These are phyloP conservation scores for Pyrenophora seminiperda DNA, from an alignment of 2,329 filamentous ascomycete species.

Conservation along the genomic window DNA sequence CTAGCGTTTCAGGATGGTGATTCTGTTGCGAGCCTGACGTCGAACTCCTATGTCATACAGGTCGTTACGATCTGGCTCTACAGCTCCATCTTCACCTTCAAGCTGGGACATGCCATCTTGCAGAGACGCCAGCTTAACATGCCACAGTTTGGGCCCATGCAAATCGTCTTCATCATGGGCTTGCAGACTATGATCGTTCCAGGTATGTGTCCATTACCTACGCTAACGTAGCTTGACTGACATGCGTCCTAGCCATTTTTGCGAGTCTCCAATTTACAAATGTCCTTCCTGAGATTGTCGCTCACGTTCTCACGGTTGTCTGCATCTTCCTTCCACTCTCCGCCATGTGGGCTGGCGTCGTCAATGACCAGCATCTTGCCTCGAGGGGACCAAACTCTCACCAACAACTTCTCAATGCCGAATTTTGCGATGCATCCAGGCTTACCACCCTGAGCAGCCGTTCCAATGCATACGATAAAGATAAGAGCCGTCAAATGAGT, in stretches of 20 bases:
- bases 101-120: conserved; percentile 63
- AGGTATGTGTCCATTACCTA: conserved; percentile 48
- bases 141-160: conserved; percentile 66
- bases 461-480: conserved; percentile 25
- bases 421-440: conserved; percentile 24
- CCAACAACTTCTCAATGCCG: conserved; percentile 32
- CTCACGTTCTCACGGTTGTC: conserved; percentile 62
- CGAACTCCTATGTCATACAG: conserved; percentile 56
- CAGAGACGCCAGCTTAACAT: conserved; percentile 63
- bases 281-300: conserved; percentile 58
- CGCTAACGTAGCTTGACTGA: conserved; percentile 19
- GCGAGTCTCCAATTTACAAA: conserved; percentile 62
- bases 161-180: conserved; percentile 70
- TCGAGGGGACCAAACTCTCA: conserved; percentile 32
- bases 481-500: conserved; percentile 28
- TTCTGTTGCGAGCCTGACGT: conserved; percentile 24
- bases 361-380: conserved; percentile 30
- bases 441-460: conserved; percentile 11
- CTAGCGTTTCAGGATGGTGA: conserved; percentile 46
- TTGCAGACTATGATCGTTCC: conserved; percentile 70
- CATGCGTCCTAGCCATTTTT: conserved; percentile 60
- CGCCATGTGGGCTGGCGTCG: conserved; percentile 65
- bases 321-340: conserved; percentile 69
- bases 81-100: conserved; percentile 65
- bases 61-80: conserved; percentile 66